These are phyloP conservation scores for Cutaneotrichosporon cyanovorans DNA, from an alignment of 1,284 basidiomycete genomes.

Conservation along the genomic window DNA sequence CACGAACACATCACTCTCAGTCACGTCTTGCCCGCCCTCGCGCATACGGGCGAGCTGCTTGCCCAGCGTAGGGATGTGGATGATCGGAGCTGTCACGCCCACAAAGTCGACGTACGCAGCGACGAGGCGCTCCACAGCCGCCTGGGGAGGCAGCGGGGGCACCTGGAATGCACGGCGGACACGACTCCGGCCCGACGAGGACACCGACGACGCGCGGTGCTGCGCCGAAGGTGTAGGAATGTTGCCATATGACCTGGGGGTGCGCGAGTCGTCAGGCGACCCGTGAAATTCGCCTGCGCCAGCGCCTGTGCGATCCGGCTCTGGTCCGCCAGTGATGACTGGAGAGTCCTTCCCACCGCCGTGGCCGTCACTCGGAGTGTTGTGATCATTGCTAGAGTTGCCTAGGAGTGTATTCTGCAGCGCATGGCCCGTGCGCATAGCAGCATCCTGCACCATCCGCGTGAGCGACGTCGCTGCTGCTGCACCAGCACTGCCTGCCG, in stretches of 20 bases:
- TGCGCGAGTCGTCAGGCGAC: constrained; percentile 14
- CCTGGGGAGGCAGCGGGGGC: constrained; percentile 44
- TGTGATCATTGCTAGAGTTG: constrained; percentile 5
- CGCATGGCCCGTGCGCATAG: constrained; percentile 40
- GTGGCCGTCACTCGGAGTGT: too few species aligned
- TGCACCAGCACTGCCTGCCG: constrained; percentile 11
- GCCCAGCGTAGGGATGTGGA: constrained; percentile 46
- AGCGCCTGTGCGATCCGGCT: too few species aligned
- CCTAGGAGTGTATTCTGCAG: constrained; percentile 19
- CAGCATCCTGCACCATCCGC: constrained; percentile 44
- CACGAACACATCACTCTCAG: constrained; percentile 45
- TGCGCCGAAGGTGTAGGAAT: constrained; percentile 7
- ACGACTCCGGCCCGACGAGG: constrained; percentile 19
- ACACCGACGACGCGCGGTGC: constrained; percentile 7
- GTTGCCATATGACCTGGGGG: constrained; percentile 17
- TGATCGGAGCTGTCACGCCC: constrained; percentile 45
- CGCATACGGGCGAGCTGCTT: constrained; percentile 41
- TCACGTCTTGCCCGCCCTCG: constrained; percentile 33
- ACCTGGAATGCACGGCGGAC: constrained; percentile 28
- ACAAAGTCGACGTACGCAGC: constrained; percentile 48
- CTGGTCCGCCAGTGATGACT: constrained; percentile 15
- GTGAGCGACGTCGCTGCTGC: constrained; percentile 36
- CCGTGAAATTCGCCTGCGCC: constrained; percentile 3
- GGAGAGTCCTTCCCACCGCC: constrained; percentile 5
- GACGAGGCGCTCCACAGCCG: constrained; percentile 46